These are phyloP conservation scores for Dryas drummondii DNA, from an alignment of 306 rosid species.

Conservation along the genomic window DNA sequence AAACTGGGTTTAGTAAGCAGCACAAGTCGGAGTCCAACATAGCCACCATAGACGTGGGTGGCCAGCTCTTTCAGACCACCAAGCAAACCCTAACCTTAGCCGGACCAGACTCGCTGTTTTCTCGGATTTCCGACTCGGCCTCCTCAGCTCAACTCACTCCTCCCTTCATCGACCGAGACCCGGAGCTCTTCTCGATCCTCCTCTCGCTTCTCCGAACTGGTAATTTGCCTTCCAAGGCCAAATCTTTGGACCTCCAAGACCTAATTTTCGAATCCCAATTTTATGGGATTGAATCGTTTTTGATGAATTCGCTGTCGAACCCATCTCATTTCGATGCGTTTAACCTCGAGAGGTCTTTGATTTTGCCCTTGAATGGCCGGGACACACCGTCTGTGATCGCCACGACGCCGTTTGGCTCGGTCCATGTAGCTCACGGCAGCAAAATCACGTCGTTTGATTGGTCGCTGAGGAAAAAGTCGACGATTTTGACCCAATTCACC, in stretches of 20 bases:
- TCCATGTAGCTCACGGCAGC: slow-evolving; percentile 88
- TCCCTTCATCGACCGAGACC: slow-evolving; percentile 84
- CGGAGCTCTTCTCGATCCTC: slow-evolving; percentile 70
- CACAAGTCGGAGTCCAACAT: slow-evolving; percentile 46
- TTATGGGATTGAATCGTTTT: slow-evolving; percentile 67
- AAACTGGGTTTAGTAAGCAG: slow-evolving; percentile 15
- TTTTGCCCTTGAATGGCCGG: slow-evolving; percentile 68
- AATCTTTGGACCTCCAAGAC: slow-evolving; percentile 66
- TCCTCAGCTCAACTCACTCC: slow-evolving; percentile 9
- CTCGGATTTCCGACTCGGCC: slow-evolving; percentile 36
- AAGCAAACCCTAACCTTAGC: slow-evolving; percentile 73
- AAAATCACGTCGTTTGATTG: slow-evolving; percentile 88
- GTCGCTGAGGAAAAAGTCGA: slow-evolving; percentile 77
- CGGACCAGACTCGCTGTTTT: slow-evolving; percentile 58
- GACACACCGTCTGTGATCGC: slow-evolving; percentile 73
- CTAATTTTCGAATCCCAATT: slow-evolving; percentile 68
- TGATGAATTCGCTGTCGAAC: slow-evolving; percentile 62
- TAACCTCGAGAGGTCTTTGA: slow-evolving; percentile 63
- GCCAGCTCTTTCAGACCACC: slow-evolving; percentile 83
- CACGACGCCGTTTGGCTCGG: slow-evolving; percentile 62
- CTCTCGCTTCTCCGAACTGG: slow-evolving; percentile 94
- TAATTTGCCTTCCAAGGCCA: slow-evolving; percentile 82
- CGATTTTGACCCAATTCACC: slow-evolving; percentile 72
- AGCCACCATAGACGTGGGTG: slow-evolving; percentile 78
- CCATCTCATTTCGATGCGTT: slow-evolving; percentile 84